Conservation (phyloP, 441 rosid species). For the Dalechampia spathulata region DNA sequence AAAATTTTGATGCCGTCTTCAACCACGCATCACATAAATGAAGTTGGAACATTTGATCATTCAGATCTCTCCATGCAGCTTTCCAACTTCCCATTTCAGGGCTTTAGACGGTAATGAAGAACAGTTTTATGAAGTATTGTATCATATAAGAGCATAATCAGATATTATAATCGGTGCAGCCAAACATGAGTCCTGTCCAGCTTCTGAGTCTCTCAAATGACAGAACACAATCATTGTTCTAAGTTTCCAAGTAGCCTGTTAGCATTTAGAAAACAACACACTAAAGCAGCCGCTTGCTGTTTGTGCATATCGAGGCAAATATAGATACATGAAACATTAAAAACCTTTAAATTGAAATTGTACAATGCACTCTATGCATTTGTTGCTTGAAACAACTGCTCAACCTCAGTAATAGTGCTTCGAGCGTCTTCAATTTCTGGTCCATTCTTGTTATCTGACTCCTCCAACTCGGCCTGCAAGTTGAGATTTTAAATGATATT, state of each 20-base stretch:
- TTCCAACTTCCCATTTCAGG: too few relatives aligned
- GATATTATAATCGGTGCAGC: too few relatives aligned
- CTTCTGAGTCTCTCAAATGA: background rate
- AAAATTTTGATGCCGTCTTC: too few relatives aligned
- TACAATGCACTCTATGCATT: conserved; percentile 27
- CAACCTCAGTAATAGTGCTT: conserved; percentile 41
- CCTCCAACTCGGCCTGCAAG: conserved; percentile 53
- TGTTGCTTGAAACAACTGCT: conserved; percentile 44
- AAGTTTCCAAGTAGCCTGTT: too few relatives aligned
- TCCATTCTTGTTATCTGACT: conserved; percentile 39
- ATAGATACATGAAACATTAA: background rate
- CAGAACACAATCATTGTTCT: background rate
- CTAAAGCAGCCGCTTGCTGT: background rate
- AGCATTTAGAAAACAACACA: too few relatives aligned
- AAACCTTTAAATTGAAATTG: conserved; percentile 9
- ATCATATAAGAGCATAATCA: too few relatives aligned
- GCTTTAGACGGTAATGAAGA: too few relatives aligned
- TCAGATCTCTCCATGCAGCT: too few relatives aligned
- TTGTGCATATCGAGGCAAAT: background rate
- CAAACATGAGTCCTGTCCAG: too few relatives aligned
- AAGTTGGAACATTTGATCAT: too few relatives aligned
- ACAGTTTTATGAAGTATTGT: too few relatives aligned
- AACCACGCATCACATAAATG: too few relatives aligned
- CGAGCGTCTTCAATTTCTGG: conserved; percentile 59
- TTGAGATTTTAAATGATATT: background rate